Evolutionary conservation across 2,329 filamentous ascomycete genomes (phyloP).

Genomic region (Colletotrichum lupini): DNA sequence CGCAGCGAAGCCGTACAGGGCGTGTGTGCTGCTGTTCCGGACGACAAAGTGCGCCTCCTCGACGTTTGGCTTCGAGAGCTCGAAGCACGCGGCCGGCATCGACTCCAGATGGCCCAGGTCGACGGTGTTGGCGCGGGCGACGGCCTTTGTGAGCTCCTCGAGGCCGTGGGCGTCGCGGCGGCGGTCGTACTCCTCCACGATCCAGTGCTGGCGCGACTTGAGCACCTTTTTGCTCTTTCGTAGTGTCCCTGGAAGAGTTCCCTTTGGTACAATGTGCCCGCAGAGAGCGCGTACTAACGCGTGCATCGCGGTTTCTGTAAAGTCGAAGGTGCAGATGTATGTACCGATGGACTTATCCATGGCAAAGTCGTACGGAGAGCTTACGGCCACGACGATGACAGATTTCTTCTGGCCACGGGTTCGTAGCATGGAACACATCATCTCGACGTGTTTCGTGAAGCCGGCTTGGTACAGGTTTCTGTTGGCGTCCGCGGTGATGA

Average conservation of each 20-base stretch:
- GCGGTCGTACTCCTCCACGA: slow-evolving; percentile 88
- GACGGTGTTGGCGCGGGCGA: slow-evolving; percentile 75
- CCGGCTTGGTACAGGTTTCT: slow-evolving; percentile 93
- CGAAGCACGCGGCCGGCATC: slow-evolving; percentile 79
- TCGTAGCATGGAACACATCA: slow-evolving; percentile 90
- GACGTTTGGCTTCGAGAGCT: slow-evolving; percentile 76
- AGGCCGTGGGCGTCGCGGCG: slow-evolving; percentile 80
- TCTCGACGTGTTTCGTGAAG: slow-evolving; percentile 95
- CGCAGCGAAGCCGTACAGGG: slow-evolving; percentile 90
- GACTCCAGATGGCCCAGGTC: slow-evolving; percentile 76
- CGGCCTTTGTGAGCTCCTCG: slow-evolving; percentile 77
- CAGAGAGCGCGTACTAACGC: slow-evolving; percentile 86
- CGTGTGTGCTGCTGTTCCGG: slow-evolving; percentile 90
- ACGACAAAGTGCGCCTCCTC: slow-evolving; percentile 92
- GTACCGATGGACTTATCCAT: slow-evolving; percentile 92
- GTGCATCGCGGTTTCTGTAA: slow-evolving; percentile 90
- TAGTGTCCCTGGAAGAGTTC: slow-evolving; percentile 77
- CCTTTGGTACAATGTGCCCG: slow-evolving; percentile 73
- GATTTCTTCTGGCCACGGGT: slow-evolving; percentile 86
- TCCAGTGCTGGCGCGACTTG: slow-evolving; percentile 93
- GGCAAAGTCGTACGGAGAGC: slow-evolving; percentile 96
- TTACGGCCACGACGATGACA: slow-evolving; percentile 90
- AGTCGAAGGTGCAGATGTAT: slow-evolving; percentile 96
- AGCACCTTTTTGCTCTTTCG: slow-evolving; percentile 88
- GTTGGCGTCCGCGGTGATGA: slow-evolving; percentile 94